Evolutionary conservation across 1,284 basidiomycete species (phyloP).

Genomic region (Cryptococcus sp.): DNA sequence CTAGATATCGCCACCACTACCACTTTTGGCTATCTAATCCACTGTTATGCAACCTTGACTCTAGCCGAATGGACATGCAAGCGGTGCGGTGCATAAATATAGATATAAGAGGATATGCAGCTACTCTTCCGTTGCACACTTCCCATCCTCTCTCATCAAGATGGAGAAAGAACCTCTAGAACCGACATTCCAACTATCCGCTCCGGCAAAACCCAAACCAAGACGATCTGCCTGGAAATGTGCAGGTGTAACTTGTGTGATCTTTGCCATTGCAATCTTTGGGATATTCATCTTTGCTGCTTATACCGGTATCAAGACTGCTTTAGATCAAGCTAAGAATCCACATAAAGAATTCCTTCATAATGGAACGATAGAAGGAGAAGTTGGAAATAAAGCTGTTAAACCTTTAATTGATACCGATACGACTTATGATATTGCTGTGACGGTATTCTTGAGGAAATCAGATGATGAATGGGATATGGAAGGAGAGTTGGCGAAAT

Average conservation of each 20-base stretch:
- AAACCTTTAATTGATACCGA: conserved; percentile 13
- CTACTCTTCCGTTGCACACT: too few relatives aligned
- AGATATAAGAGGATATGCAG: too few relatives aligned
- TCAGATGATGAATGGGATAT: conserved; percentile 5
- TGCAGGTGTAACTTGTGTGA: not conserved
- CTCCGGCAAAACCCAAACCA: not conserved
- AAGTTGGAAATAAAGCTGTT: conserved; percentile 4
- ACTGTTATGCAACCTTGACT: too few relatives aligned
- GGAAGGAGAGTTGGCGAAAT: not conserved
- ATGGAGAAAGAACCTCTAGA: too few relatives aligned
- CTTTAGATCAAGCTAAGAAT: conserved; percentile 2
- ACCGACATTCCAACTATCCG: too few relatives aligned
- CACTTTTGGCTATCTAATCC: too few relatives aligned
- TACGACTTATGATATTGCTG: conserved; percentile 12
- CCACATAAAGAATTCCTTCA: conserved; percentile 14
- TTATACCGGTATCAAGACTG: not conserved
- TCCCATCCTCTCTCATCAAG: too few relatives aligned
- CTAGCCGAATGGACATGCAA: too few relatives aligned
- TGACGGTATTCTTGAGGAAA: conserved; percentile 9
- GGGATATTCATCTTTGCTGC: not conserved
- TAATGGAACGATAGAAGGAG: conserved; percentile 7
- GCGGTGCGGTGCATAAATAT: too few relatives aligned
- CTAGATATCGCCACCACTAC: too few relatives aligned
- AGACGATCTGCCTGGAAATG: not conserved
- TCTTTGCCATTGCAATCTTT: not conserved